Evolutionary conservation across 169 alveolate genomes (phyloP), one percentile per base, ranked within the genome.

Genomic region (Theileria luwenshuni): DNA sequence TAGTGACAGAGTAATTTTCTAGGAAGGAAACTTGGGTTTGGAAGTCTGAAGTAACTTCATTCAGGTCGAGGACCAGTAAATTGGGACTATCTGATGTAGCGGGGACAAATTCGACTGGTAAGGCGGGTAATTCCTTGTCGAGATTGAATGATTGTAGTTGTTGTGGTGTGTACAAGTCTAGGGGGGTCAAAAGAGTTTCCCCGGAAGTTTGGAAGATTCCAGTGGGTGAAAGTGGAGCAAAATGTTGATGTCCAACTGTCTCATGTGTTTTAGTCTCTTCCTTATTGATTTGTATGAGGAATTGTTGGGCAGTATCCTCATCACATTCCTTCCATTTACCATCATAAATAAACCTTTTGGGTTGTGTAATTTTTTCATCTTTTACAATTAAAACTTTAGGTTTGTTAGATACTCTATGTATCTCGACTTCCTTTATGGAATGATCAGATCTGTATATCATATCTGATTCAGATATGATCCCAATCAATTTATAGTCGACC

Each of bases 81-180:
- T 56, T 56, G 27, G 65, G 65, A 56, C 17, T 17, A 17, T 38
- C 45, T 2, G 65, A 38, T 3, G 65, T 56, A 21, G 45, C 47
- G 19, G 65, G 65, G 30, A 56, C 25, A n/a, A n/a, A 56, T 2
- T 32, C 1, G 8, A 56, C 6, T 6, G 65, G 65, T 13, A 21
- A 28, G 32, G 65, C 0, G 6, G 65, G 65, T 1, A 38, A 10
- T 56, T n/a, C 38, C 38, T 15, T 38, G 45, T 38, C 10, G 17
- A 38, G 45, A 38, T 10, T 38, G 17, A 38, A 7, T 10, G 45
- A 38, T 38, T 7, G 5, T 38, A 38, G 5, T 10, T 10, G 5
- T 10, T 38, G 45, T 38, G 5, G 17, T 5, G 17, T 38, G 45
- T 38, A 38, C 45, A 38, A 7, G 17, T 38, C 45, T 5, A 38